Evolutionary conservation across 306 rosid species (phyloP), one percentile per base, ranked within the genome.

Genomic region (Sesbania bispinosa): DNA sequence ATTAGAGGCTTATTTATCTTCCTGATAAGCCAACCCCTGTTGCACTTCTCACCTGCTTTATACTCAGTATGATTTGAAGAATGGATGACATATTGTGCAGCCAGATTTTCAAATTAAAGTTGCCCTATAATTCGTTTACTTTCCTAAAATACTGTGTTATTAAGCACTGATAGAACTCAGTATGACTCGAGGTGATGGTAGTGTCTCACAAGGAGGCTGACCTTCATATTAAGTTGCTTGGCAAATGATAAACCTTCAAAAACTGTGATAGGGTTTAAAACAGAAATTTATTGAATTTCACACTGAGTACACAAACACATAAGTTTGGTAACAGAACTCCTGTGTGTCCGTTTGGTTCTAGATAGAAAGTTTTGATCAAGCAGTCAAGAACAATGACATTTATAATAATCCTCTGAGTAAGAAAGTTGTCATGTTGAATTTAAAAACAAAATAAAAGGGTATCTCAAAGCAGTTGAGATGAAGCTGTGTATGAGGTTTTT

Each of bases 291-390:
- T n/a, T n/a, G n/a, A n/a, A n/a, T n/a, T n/a, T n/a, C n/a, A n/a
- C n/a, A n/a, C n/a, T n/a, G n/a, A n/a, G n/a, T n/a, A n/a, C n/a
- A n/a, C n/a, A n/a, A n/a, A n/a, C n/a, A n/a, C n/a, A n/a, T n/a
- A n/a, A n/a, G n/a, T n/a, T n/a, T n/a, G n/a, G n/a, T n/a, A n/a
- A n/a, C n/a, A n/a, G n/a, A n/a, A 38, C 24, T 24, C 36, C 60
- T 7, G 20, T 3, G 59, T 39, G 47, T 51, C 45, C n/a, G 20
- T n/a, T 58, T 7, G 73, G 36, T 52, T 76, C 53, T 62, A 54
- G 43, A 58, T 15, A 26, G 46, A 63, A 41, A 32, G 38, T 19
- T 65, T 71, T 20, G 7, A 66, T 72, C 70, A 52, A 36, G 46
- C n/a, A 32, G 70, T n/a, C 26, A 19, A 42, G 6, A 72, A 32